Evolutionary conservation across 768 basidiomycete genomes (phyloP).

Genomic region (Infundibulicybe gibba): DNA sequence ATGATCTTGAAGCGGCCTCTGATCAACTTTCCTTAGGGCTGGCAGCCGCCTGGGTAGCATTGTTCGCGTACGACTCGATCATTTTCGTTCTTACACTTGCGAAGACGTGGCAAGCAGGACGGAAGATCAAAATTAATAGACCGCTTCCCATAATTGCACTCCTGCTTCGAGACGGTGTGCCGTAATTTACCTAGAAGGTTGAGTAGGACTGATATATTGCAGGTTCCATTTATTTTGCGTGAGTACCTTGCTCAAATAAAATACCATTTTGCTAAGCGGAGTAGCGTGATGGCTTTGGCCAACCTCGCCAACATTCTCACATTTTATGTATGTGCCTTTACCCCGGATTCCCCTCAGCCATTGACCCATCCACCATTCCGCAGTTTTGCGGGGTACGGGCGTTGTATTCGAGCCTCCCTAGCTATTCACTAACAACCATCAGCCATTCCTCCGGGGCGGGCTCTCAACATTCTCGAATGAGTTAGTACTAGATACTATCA

Average conservation of each 20-base stretch:
- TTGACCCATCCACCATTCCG: too few species aligned
- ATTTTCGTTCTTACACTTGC: conserved; percentile 44
- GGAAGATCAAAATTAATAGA: conserved; percentile 15
- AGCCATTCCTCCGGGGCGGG: too few species aligned
- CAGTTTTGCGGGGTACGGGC: too few species aligned
- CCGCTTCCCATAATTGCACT: conserved; percentile 33
- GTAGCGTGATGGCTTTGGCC: conserved; percentile 47
- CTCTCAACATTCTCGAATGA: too few species aligned
- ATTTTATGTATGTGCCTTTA: neutral
- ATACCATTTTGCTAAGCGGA: neutral
- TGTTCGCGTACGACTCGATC: conserved; percentile 44
- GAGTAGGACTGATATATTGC: neutral
- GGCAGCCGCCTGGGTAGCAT: conserved; percentile 44
- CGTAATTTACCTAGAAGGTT: neutral
- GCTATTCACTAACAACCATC: too few species aligned
- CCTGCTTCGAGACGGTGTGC: conserved; percentile 48
- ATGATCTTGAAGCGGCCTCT: neutral
- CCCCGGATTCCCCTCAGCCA: too few species aligned
- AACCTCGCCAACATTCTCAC: conserved; percentile 47
- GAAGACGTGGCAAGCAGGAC: conserved; percentile 37
- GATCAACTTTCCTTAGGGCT: conserved; percentile 16
- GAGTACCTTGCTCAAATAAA: conserved; percentile 10
- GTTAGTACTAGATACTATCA: too few species aligned
- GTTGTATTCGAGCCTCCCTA: too few species aligned
- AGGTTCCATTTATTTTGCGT: conserved; percentile 60